Evolutionary conservation across 108 stramenopile species (phyloP).

Genomic region (Cafeteria roenbergensis): DNA sequence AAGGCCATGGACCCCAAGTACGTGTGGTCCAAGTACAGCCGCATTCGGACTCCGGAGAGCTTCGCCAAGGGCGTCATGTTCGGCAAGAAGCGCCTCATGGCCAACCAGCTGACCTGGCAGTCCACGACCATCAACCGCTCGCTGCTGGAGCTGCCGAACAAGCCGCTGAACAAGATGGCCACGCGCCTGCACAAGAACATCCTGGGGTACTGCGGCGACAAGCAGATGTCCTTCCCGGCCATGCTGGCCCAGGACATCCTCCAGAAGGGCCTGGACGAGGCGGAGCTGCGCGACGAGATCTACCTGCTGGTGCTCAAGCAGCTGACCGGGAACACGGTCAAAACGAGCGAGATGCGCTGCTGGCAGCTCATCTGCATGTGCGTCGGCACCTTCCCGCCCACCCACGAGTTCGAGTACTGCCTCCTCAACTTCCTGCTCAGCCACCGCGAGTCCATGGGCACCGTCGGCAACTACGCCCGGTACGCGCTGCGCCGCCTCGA

Average conservation of each 20-base stretch:
- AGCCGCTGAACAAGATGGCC: conserved; percentile 40
- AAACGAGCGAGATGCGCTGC: conserved; percentile 38
- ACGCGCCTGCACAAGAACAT: conserved; percentile 43
- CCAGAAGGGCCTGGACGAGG: conserved; percentile 43
- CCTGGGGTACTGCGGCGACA: conserved; percentile 56
- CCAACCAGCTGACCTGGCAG: conserved; percentile 44
- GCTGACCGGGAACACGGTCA: conserved; percentile 44
- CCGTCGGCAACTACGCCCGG: conserved; percentile 43
- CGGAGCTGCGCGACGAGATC: conserved; percentile 48
- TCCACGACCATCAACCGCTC: conserved; percentile 39
- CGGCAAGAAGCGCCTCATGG: conserved; percentile 42
- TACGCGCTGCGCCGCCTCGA: conserved; percentile 50
- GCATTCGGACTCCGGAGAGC: conserved; percentile 39
- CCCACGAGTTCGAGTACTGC: conserved; percentile 47
- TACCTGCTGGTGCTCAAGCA: conserved; percentile 50
- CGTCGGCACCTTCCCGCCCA: conserved; percentile 50
- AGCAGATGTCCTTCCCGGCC: conserved; percentile 52
- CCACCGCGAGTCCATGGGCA: conserved; percentile 32
- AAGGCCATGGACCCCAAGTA: conserved; percentile 30
- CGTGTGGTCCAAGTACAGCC: conserved; percentile 41
- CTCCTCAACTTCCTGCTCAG: conserved; percentile 46
- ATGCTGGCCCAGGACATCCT: conserved; percentile 53
- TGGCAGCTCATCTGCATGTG: conserved; percentile 61
- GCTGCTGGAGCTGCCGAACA: conserved; percentile 30
- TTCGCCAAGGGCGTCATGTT: conserved; percentile 42